Evolutionary conservation across 1,139 yeast species (phyloP), one percentile per base, ranked within the genome.

Genomic region (Kluyveromyces sp.): DNA sequence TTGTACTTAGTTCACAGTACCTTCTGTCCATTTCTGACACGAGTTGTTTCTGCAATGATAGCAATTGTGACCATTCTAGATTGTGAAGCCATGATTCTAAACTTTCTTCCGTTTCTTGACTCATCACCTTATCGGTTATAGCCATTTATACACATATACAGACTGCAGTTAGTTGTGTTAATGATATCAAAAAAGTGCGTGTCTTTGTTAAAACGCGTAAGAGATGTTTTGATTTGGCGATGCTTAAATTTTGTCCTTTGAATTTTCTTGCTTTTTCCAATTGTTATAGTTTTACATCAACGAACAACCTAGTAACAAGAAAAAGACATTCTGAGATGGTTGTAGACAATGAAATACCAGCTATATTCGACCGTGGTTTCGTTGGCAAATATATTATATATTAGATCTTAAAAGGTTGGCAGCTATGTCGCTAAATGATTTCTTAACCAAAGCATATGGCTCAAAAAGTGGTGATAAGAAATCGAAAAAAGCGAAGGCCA

Each of bases 371-470:
- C 21, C 2, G 21, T 15, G 21, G 21, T 15, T 15, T 15, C 21
- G 21, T 15, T 15, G 21, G 21, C 21, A 15, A 2, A 15, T 15
- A n/a, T 34, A 34, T 7, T 7, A n/a, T 15, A 8, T 10, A 34
- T 34, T 8, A 30, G 8, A 30, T 3, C 34, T 6, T 8, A 28
- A 21, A 25, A 21, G 32, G 15, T 25, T 7, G 31, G 8, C 3
- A 10, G 8, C 4, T 39, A 50, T 48, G 54, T 47, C 46, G 41
- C 49, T 47, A 31, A 45, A 48, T 28, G 48, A 55, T 30, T 51
- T 56, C 34, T 60, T 53, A 45, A 51, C 50, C 21, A 58, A 56
- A 32, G 41, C 64, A 31, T 45, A 52, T 39, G 51, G 56, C 7
- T 38, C 41, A 38, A 38, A 38, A 21, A 6, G 15, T 4, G 7